Percentiles rank a stretch among this genome's conserved stretches.
These are phyloP conservation scores for Sporobolomyces phaffii DNA, from an alignment of 768 basidiomycete genomes.

Conservation along the genomic window DNA sequence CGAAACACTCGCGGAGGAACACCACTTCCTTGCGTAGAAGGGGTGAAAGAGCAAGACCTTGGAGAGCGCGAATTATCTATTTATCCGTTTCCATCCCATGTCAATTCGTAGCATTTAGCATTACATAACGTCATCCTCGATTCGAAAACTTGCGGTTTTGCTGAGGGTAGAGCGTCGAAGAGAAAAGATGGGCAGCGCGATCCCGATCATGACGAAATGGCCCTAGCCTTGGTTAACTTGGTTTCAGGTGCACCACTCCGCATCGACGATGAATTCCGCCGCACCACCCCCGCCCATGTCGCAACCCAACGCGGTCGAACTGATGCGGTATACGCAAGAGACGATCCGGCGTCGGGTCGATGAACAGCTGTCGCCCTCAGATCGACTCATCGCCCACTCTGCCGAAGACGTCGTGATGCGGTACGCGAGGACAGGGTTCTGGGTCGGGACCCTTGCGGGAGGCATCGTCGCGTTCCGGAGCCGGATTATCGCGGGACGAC, in stretches of 20 bases:
- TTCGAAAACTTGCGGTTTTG: too few relatives aligned
- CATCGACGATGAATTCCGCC: background rate
- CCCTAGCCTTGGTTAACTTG: background rate
- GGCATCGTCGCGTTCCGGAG: constrained; percentile 17
- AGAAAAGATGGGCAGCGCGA: too few relatives aligned
- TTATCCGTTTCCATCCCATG: too few relatives aligned
- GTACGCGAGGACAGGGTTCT: constrained; percentile 13
- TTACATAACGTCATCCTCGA: too few relatives aligned
- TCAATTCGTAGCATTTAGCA: too few relatives aligned
- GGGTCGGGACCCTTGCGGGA: constrained; percentile 17
- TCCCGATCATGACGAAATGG: constrained; percentile 4
- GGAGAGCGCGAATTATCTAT: too few relatives aligned
- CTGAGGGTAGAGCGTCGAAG: too few relatives aligned
- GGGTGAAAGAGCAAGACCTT: too few relatives aligned
- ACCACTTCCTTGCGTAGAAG: background rate
- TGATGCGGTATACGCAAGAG: background rate
- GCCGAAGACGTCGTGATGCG: constrained; percentile 5
- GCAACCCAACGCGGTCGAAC: background rate
- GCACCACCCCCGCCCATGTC: background rate
- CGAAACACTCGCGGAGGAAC: background rate
- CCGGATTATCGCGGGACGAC: constrained; percentile 10
- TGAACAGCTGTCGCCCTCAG: constrained; percentile 1
- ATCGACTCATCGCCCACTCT: constrained; percentile 11
- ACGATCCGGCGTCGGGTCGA: background rate
- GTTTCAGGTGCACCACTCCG: background rate